Percentiles rank a stretch among this genome's conserved stretches.
phyloP scores from a whole-genome alignment of 2,329 filamentous ascomycete species.

The Coccinonectria pachysandricola region DNA sequence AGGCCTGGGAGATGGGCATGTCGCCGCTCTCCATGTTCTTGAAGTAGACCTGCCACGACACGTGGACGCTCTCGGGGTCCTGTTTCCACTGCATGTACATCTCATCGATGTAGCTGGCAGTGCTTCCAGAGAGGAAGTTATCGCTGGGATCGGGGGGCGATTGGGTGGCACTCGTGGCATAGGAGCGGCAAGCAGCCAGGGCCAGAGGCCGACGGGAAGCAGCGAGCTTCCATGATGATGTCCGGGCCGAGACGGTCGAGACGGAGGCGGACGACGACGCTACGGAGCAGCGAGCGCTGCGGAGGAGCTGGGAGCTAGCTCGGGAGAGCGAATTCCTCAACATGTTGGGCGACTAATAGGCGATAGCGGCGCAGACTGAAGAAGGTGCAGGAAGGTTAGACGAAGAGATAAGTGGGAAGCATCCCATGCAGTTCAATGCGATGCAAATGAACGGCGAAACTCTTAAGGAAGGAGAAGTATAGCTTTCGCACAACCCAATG shows the following conservation, averaged over 20 bases:
- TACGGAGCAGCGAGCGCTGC: constrained; percentile 39
- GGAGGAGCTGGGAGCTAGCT: constrained; percentile 54
- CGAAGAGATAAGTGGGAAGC: constrained; percentile 17
- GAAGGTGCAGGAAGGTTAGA: constrained; percentile 7
- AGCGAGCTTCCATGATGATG: constrained; percentile 34
- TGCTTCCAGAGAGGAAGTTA: constrained; percentile 92
- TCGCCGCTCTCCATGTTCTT: constrained; percentile 97
- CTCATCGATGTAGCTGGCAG: constrained; percentile 98
- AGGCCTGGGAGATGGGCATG: constrained; percentile 95
- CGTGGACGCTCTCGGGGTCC: constrained; percentile 85
- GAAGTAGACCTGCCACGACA: constrained; percentile 99
- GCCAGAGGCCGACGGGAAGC: constrained; percentile 39
- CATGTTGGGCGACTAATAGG: constrained; percentile 41
- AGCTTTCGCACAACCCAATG: constrained; percentile 8
- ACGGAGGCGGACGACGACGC: constrained; percentile 30
- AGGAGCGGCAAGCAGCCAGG: constrained; percentile 39
- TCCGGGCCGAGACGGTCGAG: constrained; percentile 29
- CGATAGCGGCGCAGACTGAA: constrained; percentile 10
- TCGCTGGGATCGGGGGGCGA: constrained; percentile 71
- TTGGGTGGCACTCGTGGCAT: constrained; percentile 43
- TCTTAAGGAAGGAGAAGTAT: constrained; percentile 20
- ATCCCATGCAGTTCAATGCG: constrained; percentile 24
- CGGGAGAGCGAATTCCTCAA: constrained; percentile 58
- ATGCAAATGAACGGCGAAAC: constrained; percentile 37
- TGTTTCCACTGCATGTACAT: constrained; percentile 99